Conservation (phyloP, 2,329 filamentous ascomycete species). For the Neophaeococcomyces mojaviensis region DNA sequence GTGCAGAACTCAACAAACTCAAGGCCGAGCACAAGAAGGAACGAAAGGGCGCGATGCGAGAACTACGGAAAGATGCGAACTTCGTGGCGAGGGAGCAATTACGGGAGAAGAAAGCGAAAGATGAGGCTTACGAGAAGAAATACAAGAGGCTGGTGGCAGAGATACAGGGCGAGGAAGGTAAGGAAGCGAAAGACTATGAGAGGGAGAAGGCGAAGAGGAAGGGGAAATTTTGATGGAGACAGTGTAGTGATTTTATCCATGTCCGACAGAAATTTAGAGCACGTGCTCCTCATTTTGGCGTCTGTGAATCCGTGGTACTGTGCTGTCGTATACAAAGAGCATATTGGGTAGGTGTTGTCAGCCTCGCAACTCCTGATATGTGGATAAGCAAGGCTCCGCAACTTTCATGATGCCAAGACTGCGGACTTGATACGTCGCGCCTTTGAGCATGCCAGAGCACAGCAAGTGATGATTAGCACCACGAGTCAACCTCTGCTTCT, state of each 20-base stretch:
- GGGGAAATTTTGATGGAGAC: conserved; percentile 32
- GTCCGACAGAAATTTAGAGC: too few relatives aligned
- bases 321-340: too few relatives aligned
- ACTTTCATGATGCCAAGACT: not conserved
- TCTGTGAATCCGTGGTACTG: too few relatives aligned
- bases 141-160: conserved; percentile 85
- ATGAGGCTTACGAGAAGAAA: conserved; percentile 93
- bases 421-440: conserved; percentile 1
- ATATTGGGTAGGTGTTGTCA: too few relatives aligned
- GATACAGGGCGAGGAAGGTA: conserved; percentile 90
- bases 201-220: conserved; percentile 72
- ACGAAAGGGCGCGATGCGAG: conserved; percentile 86
- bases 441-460: not conserved
- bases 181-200: conserved; percentile 81
- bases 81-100: conserved; percentile 90
- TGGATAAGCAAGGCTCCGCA: not conserved
- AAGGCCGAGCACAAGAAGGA: conserved; percentile 90
- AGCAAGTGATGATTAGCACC: not conserved
- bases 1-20: conserved; percentile 75
- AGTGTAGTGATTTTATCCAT: too few relatives aligned
- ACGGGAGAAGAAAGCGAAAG: conserved; percentile 84
- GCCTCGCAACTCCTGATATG: too few relatives aligned
- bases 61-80: conserved; percentile 88
- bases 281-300: too few relatives aligned
- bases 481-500: not conserved